Percentiles rank a stretch among this genome's conserved stretches.
Conservation (phyloP, 257 asterid species). For the Solanum boliviense region DNA sequence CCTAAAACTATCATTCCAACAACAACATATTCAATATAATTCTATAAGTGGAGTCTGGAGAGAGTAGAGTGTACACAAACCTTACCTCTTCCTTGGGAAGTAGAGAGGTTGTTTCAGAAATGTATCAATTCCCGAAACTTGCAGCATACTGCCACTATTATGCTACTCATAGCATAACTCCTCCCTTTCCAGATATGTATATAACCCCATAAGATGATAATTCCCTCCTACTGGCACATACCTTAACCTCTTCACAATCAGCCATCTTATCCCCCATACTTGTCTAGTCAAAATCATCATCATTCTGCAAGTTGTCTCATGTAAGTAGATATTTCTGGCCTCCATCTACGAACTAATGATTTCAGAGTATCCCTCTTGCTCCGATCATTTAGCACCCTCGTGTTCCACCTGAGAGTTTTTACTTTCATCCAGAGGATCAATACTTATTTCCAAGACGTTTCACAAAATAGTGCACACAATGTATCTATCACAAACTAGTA, state of each 20-base stretch:
- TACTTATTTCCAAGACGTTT: neutral
- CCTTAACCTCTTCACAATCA: neutral
- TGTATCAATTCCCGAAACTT: neutral
- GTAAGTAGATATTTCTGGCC: neutral
- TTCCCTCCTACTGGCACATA: neutral
- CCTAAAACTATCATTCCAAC: neutral
- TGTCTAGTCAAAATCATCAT: neutral
- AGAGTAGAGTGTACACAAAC: neutral
- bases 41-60: neutral
- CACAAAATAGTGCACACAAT: neutral
- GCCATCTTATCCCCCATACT: neutral
- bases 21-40: neutral
- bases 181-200: neutral
- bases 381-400: neutral
- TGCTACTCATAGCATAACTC: neutral
- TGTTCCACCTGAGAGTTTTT: neutral
- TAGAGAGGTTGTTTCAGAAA: neutral
- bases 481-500: neutral
- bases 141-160: neutral
- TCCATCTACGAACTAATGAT: neutral
- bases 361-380: neutral
- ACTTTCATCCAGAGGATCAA: neutral
- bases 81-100: neutral
- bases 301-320: neutral
- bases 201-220: neutral